phyloP scores from a whole-genome alignment of 2,329 filamentous ascomycete species.

The Beauveria sp. region DNA sequence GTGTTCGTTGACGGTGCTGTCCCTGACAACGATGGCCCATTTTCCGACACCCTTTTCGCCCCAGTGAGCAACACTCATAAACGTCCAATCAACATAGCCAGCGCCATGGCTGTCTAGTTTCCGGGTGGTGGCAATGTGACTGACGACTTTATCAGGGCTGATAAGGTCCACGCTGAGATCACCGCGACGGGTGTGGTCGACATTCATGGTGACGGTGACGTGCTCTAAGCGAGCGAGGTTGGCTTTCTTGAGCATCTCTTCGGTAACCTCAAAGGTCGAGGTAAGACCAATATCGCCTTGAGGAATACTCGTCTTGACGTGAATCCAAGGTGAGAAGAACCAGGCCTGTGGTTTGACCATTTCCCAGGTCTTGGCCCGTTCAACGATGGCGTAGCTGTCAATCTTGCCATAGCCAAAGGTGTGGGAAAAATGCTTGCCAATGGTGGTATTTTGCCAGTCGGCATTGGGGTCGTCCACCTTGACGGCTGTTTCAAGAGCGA shows the following conservation, averaged over 20 bases:
- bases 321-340: conserved; percentile 89
- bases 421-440: conserved; percentile 85
- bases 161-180: conserved; percentile 88
- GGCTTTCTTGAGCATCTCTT: conserved; percentile 69
- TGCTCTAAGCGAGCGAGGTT: conserved; percentile 88
- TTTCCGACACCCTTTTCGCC: conserved; percentile 80
- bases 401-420: conserved; percentile 95
- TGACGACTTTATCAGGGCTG: conserved; percentile 74
- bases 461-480: conserved; percentile 62
- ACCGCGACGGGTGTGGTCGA: conserved; percentile 77
- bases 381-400: conserved; percentile 77
- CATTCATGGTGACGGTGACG: conserved; percentile 96
- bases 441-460: conserved; percentile 74
- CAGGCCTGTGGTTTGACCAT: conserved; percentile 92
- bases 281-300: conserved; percentile 75
- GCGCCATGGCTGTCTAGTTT: conserved; percentile 54
- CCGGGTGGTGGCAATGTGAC: conserved; percentile 73
- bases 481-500: conserved; percentile 76
- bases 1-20: conserved; percentile 69
- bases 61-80: conserved; percentile 98
- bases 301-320: conserved; percentile 78
- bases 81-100: conserved; percentile 94
- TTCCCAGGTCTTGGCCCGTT: conserved; percentile 77
- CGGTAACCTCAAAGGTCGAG: conserved; percentile 73
- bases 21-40: conserved; percentile 88